Conservation (phyloP, 2,329 filamentous ascomycete species). For the Madurella fahalii region DNA sequence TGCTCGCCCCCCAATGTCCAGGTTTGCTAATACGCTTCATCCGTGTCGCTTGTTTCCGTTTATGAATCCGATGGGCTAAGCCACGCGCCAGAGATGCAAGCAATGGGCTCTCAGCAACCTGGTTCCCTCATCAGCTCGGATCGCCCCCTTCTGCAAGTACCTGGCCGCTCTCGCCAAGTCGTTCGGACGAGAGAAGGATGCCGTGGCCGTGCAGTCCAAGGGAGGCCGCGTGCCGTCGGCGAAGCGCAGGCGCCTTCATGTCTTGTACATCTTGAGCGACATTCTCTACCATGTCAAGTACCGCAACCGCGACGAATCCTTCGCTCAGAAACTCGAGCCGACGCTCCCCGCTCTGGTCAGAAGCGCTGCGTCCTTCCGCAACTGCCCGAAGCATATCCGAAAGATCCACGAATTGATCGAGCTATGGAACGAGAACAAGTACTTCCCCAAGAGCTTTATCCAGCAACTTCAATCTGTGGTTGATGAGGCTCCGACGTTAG, state of each 20-base stretch:
- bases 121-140: constrained; percentile 61
- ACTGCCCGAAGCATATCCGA: constrained; percentile 60
- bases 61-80: constrained; percentile 34
- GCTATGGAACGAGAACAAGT: constrained; percentile 66
- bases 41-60: constrained; percentile 18
- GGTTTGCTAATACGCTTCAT: constrained; percentile 60
- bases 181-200: constrained; percentile 36
- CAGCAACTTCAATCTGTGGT: constrained; percentile 57
- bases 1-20: constrained; percentile 81
- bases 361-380: constrained; percentile 52
- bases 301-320: constrained; percentile 43
- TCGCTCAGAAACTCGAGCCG: constrained; percentile 55
- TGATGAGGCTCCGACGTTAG: constrained; percentile 30
- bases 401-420: constrained; percentile 62
- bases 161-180: constrained; percentile 64
- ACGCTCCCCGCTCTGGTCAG: constrained; percentile 60
- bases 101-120: constrained; percentile 75
- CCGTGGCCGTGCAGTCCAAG: constrained; percentile 31
- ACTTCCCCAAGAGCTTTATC: constrained; percentile 54
- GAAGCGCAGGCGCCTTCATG: constrained; percentile 66
- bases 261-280: constrained; percentile 77
- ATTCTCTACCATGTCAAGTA: constrained; percentile 65
- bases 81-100: constrained; percentile 71
- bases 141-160: constrained; percentile 69
- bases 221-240: constrained; percentile 48